Evolutionary conservation across 345 rosid species (phyloP).

Genomic region (Syzygium oleosum): DNA sequence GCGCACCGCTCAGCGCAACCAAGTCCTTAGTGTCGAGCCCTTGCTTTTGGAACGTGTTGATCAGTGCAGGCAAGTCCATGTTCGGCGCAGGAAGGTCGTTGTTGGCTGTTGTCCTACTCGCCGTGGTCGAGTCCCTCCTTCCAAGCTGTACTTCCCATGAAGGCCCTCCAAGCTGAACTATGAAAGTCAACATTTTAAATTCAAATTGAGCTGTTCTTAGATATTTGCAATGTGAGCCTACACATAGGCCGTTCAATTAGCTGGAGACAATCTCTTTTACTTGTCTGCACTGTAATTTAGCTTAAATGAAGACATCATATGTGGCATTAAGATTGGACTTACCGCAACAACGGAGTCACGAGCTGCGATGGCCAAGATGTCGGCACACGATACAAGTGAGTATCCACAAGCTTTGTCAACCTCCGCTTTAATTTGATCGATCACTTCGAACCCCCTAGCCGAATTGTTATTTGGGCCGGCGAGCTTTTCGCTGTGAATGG

Average conservation of each 20-base stretch:
- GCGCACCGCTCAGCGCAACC: conserved; percentile 47
- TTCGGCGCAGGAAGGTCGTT: conserved; percentile 22
- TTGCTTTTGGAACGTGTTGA: conserved; percentile 26
- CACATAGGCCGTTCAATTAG: not conserved
- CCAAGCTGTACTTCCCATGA: conserved; percentile 35
- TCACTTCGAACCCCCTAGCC: conserved; percentile 47
- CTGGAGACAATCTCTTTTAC: not conserved
- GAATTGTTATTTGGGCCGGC: conserved; percentile 30
- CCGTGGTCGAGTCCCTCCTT: conserved; percentile 35
- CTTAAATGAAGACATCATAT: not conserved
- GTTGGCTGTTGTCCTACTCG: conserved; percentile 17
- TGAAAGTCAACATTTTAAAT: not conserved
- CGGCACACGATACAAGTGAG: conserved; percentile 59
- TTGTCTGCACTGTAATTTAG: not conserved
- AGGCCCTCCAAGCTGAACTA: conserved; percentile 41
- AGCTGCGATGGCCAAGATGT: conserved; percentile 55
- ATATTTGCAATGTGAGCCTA: not conserved
- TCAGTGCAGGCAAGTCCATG: conserved; percentile 27
- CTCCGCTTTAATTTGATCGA: conserved; percentile 48
- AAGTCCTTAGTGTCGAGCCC: conserved; percentile 36
- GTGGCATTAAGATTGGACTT: not conserved
- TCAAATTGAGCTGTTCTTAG: not conserved
- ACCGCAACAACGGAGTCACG: conserved; percentile 56
- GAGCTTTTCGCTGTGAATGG: conserved; percentile 48
- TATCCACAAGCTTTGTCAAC: conserved; percentile 44